These are phyloP conservation scores for Penium margaritaceum DNA, from an alignment of 139 green algal species.

Conservation along the genomic window DNA sequence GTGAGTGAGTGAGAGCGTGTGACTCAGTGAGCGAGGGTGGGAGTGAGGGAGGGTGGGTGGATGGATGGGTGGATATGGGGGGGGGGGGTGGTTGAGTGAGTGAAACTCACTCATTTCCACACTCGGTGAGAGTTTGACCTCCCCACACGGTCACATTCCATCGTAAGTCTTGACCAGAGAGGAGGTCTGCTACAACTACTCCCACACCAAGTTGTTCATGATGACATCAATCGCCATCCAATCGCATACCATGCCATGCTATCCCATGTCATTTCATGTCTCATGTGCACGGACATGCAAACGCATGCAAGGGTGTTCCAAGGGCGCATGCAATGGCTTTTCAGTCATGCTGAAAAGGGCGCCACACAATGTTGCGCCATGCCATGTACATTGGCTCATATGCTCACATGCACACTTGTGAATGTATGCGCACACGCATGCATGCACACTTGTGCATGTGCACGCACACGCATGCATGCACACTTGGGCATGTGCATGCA, in stretches of 20 bases:
- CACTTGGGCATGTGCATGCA: background rate
- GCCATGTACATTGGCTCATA: background rate
- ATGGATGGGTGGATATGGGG: too few relatives aligned
- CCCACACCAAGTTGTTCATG: too few relatives aligned
- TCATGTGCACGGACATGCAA: background rate
- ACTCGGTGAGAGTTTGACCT: too few relatives aligned
- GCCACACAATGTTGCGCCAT: background rate
- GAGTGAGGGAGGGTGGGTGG: too few relatives aligned
- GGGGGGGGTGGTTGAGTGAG: too few relatives aligned
- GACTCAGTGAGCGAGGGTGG: too few relatives aligned
- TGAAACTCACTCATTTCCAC: too few relatives aligned
- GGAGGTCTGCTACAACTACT: too few relatives aligned
- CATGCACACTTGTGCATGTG: background rate
- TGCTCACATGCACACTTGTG: background rate
- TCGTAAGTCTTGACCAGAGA: too few relatives aligned
- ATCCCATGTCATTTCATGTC: background rate
- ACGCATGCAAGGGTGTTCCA: background rate
- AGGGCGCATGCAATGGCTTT: background rate
- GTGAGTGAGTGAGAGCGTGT: too few relatives aligned
- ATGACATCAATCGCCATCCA: background rate
- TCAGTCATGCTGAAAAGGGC: too few relatives aligned
- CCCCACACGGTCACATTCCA: too few relatives aligned
- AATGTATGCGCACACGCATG: background rate
- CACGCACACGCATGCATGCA: background rate
- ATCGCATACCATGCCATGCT: background rate